phyloP scores from a whole-genome alignment of 73 alveolate genomes.

The Durusdinium trenchii region DNA sequence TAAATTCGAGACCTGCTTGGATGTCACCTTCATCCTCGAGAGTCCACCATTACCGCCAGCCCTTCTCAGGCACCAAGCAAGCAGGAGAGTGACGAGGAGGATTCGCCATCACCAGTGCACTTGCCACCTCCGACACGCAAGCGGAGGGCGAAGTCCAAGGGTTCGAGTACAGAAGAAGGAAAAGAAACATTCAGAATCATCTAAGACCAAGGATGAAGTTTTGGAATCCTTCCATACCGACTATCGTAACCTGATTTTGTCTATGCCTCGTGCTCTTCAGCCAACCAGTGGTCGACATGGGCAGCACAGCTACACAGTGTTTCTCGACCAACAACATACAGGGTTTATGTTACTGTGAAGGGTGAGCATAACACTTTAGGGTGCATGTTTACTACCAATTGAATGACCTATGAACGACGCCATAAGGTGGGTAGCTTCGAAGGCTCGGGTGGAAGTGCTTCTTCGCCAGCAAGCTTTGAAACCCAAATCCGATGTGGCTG shows the following conservation, averaged over 20 bases:
- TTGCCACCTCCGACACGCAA: no score
- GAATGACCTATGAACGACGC: no score
- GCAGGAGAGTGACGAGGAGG: no score
- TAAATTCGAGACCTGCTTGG: no score
- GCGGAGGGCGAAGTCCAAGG: not conserved
- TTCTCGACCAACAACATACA: not conserved
- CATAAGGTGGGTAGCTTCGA: no score
- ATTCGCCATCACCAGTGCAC: no score
- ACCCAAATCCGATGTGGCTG: not conserved
- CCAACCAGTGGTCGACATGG: slow-evolving; percentile 10
- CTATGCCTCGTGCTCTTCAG: not conserved
- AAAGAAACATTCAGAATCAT: not conserved
- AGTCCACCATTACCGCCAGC: no score
- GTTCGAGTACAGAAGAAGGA: not conserved
- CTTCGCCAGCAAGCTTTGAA: slow-evolving; percentile 33
- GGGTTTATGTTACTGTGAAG: no score
- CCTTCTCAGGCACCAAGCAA: no score
- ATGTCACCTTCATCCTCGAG: no score
- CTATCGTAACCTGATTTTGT: not conserved
- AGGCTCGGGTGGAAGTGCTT: slow-evolving; percentile 32
- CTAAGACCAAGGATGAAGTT: not conserved
- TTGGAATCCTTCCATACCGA: not conserved
- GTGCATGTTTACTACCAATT: no score
- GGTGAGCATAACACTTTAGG: no score
- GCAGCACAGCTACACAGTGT: slow-evolving; percentile 32